These are phyloP conservation scores for Yamadazyma siamensis DNA, from an alignment of 1,139 yeast genomes.

Conservation along the genomic window DNA sequence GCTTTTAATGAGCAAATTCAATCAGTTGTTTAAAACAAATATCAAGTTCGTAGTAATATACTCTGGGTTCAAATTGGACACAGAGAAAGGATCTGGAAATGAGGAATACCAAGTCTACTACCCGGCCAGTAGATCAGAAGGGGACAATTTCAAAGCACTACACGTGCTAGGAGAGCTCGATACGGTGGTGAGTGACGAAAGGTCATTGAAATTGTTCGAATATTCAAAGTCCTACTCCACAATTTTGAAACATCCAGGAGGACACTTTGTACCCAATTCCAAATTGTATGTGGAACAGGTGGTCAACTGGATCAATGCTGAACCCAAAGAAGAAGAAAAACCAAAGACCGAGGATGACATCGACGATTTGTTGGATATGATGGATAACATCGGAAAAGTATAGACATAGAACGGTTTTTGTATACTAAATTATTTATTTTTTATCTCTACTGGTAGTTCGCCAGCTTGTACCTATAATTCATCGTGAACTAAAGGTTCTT, in stretches of 20 bases:
- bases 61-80: conserved; percentile 70
- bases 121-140: conserved; percentile 18
- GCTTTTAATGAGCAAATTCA: conserved; percentile 29
- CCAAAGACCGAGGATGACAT: conserved; percentile 22
- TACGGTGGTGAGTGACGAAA: conserved; percentile 77
- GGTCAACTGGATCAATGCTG: conserved; percentile 47
- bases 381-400: conserved; percentile 29
- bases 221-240: conserved; percentile 45
- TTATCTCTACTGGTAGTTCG: too few relatives aligned
- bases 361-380: conserved; percentile 34
- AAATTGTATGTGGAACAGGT: conserved; percentile 59
- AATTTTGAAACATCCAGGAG: conserved; percentile 72
- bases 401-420: too few relatives aligned
- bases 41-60: conserved; percentile 69
- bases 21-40: conserved; percentile 22
- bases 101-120: conserved; percentile 28
- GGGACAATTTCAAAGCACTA: conserved; percentile 38
- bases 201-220: conserved; percentile 58
- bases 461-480: too few relatives aligned
- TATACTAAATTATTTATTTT: too few relatives aligned
- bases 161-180: conserved; percentile 88
- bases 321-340: conserved; percentile 14
- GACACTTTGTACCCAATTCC: conserved; percentile 81
- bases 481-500: conserved; percentile 21
- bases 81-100: conserved; percentile 35